phyloP scores from a whole-genome alignment of 495 filamentous ascomycete species.

The Talaromyces nanjingensis region DNA sequence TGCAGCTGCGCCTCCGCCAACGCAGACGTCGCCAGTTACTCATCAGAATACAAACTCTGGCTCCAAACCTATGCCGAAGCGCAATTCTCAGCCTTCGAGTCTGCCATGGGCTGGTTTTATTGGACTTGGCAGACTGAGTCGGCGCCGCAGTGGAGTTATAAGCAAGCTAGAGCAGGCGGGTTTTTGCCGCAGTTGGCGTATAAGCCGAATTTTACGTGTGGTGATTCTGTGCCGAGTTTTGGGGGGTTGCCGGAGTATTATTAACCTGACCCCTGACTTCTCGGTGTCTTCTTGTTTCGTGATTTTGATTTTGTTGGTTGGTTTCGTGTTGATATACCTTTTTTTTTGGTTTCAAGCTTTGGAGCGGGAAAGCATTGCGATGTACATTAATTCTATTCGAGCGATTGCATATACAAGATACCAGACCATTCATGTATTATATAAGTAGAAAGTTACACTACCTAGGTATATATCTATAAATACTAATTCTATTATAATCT shows the following conservation, averaged over 20 bases:
- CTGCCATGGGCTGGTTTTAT: conserved; percentile 95
- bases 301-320: neutral
- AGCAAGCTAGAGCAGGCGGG: conserved; percentile 72
- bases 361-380: neutral
- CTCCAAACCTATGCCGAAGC: conserved; percentile 86
- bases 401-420: neutral
- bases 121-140: conserved; percentile 86
- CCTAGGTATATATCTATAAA: too few relatives aligned
- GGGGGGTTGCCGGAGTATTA: conserved; percentile 60
- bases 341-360: neutral
- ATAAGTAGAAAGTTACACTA: too few relatives aligned
- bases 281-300: neutral
- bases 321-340: neutral
- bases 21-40: conserved; percentile 60
- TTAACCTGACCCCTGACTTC: conserved; percentile 27
- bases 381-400: neutral
- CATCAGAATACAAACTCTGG: conserved; percentile 72
- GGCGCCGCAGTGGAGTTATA: conserved; percentile 91
- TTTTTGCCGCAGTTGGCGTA: conserved; percentile 78
- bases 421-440: too few relatives aligned
- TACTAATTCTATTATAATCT: too few relatives aligned
- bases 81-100: conserved; percentile 89
- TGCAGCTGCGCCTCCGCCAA: conserved; percentile 77
- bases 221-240: conserved; percentile 62
- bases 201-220: conserved; percentile 69